Evolutionary conservation across 495 filamentous ascomycete species (phyloP), one percentile per base, ranked within the genome.

Genomic region (Penicillium bovifimosum): DNA sequence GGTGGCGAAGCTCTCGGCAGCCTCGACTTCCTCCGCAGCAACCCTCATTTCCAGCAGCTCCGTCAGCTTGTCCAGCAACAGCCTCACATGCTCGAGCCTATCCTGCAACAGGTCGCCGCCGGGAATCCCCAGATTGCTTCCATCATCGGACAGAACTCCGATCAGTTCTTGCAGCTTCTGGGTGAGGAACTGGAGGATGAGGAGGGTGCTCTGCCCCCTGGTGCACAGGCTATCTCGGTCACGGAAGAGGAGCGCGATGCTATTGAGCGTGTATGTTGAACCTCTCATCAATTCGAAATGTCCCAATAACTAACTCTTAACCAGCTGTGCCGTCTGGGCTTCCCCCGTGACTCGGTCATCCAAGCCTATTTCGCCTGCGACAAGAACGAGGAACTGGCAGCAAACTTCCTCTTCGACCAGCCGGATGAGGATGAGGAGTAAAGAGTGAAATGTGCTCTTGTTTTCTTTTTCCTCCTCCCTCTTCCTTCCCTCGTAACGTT

Each of bases 281-380:
- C 26, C 18, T 56, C 14, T 45, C 17, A 29, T 41, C 14, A 7
- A 26, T 26, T 18, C 17, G 11, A 13, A 9, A 2, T 33, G 11
- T 38, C 17, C 14, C 8, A 27, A 27, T 42, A 24, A 44, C 67
- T 73, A 47, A 68, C 76, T 76, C 75, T 17, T 9, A n/a, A 34
- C 10, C 50, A 96, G 90, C 76, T 98, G 56, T 92, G 88, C 67
- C 84, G 84, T 50, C 83, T 98, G 27, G 93, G 93, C 9, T 98
- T 98, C 68, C 82, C 91, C 46, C 85, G 91, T 27, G 92, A 97
- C 60, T 80, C 86, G 58, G 95, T 92, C 38, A 96, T 98, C 65
- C 93, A 98, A 75, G 93, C 93, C 10, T 98, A 97, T 74, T 97
- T 98, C 67, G 93, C 93, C 6, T 98, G 93, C 68, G 93, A 98